These are phyloP conservation scores for Phytophthora meadii DNA, from an alignment of 352 stramenopile genomes.

Conservation along the genomic window DNA sequence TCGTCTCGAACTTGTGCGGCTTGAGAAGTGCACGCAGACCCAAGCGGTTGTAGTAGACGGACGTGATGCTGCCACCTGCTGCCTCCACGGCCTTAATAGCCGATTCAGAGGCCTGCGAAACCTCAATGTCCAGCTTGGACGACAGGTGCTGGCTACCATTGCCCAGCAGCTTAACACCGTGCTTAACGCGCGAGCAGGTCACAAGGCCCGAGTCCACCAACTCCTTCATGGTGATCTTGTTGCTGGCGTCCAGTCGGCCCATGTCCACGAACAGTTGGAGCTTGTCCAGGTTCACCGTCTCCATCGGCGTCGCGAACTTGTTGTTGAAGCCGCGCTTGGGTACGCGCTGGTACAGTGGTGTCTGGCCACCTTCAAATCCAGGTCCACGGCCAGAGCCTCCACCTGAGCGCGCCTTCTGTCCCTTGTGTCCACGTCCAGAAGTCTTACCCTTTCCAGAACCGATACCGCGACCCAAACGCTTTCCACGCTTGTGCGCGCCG, in stretches of 20 bases:
- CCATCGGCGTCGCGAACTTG: constrained; percentile 91
- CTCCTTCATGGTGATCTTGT: constrained; percentile 95
- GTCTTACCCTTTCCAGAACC: constrained; percentile 96
- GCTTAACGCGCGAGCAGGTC: constrained; percentile 92
- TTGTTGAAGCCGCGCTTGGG: constrained; percentile 99
- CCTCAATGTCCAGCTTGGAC: constrained; percentile 94
- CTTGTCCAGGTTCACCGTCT: constrained; percentile 93
- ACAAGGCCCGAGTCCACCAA: constrained; percentile 91
- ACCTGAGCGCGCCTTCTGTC: constrained; percentile 94
- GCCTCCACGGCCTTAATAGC: constrained; percentile 97
- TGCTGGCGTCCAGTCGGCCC: constrained; percentile 91
- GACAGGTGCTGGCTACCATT: constrained; percentile 88
- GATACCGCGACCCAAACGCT: constrained; percentile 93
- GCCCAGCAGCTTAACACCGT: constrained; percentile 96
- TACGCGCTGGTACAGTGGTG: constrained; percentile 95
- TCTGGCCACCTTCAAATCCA: constrained; percentile 99
- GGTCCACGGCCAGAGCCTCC: constrained; percentile 81
- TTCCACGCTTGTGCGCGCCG: constrained; percentile 88
- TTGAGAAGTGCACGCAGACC: constrained; percentile 94
- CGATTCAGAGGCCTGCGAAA: constrained; percentile 92
- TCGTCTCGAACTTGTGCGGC: constrained; percentile 96
- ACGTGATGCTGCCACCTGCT: constrained; percentile 94
- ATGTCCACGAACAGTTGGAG: constrained; percentile 98
- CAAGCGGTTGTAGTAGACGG: constrained; percentile 98
- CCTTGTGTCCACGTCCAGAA: constrained; percentile 97